A percentile compares a stretch with the other conserved stretches of the same genome.
phyloP scores from a whole-genome alignment of 1,139 yeast species.

The Blastobotrys illinoisensis region DNA sequence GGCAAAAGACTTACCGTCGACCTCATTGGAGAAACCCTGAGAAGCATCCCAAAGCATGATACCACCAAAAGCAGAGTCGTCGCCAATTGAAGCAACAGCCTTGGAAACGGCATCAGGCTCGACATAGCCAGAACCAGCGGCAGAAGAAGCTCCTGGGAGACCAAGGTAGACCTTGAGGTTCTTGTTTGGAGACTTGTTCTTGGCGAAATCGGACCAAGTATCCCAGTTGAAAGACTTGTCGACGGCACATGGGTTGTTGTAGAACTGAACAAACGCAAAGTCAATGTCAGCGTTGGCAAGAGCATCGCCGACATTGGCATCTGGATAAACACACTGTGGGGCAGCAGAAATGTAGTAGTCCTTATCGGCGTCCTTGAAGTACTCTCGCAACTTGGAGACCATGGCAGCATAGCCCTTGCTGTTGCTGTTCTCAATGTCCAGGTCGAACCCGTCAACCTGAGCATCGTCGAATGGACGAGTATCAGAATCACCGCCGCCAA shows the following conservation, averaged over 20 bases:
- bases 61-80: slow-evolving; percentile 64
- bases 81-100: slow-evolving; percentile 34
- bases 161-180: slow-evolving; percentile 61
- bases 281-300: slow-evolving; percentile 61
- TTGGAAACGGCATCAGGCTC: slow-evolving; percentile 20
- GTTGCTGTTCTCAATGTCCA: slow-evolving; percentile 57
- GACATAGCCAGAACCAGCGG: slow-evolving; percentile 68
- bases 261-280: slow-evolving; percentile 87
- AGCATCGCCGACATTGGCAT: slow-evolving; percentile 70
- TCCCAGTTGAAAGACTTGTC: slow-evolving; percentile 65
- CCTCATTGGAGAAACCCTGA: slow-evolving; percentile 55
- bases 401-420: slow-evolving; percentile 51
- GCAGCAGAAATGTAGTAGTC: slow-evolving; percentile 82
- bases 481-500: slow-evolving; percentile 73
- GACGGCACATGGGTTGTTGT: slow-evolving; percentile 73
- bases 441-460: slow-evolving; percentile 67
- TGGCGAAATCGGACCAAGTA: slow-evolving; percentile 73
- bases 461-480: slow-evolving; percentile 74
- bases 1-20: slow-evolving; percentile 43
- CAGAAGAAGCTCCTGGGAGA: slow-evolving; percentile 62
- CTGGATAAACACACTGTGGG: slow-evolving; percentile 94
- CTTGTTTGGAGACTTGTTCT: slow-evolving; percentile 50
- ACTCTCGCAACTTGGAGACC: slow-evolving; percentile 47
- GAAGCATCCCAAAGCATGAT: slow-evolving; percentile 91
- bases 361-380: slow-evolving; percentile 41